phyloP scores from a whole-genome alignment of 495 filamentous ascomycete species.

The Bryoglossum gracile region DNA sequence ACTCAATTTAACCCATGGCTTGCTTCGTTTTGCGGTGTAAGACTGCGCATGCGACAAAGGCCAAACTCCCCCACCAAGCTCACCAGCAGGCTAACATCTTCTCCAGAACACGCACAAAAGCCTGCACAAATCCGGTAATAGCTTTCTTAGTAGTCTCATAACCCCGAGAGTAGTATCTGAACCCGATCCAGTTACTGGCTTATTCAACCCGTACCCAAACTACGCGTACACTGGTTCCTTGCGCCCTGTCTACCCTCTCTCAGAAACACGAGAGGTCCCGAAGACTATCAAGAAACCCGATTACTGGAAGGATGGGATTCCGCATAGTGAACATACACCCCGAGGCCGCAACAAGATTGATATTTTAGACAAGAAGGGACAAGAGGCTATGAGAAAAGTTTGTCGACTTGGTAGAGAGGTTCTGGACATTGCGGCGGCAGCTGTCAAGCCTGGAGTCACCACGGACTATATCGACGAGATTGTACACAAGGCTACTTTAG shows the following conservation, averaged over 20 bases:
- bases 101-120: slow-evolving; percentile 72
- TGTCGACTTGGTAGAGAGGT: slow-evolving; percentile 87
- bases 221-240: slow-evolving; percentile 75
- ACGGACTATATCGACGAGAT: slow-evolving; percentile 96
- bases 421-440: slow-evolving; percentile 80
- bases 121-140: slow-evolving; percentile 76
- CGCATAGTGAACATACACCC: slow-evolving; percentile 69
- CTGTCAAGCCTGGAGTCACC: slow-evolving; percentile 77
- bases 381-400: slow-evolving; percentile 80
- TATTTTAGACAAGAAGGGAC: slow-evolving; percentile 70
- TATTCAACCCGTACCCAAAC: slow-evolving; percentile 83
- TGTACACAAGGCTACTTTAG: slow-evolving; percentile 91
- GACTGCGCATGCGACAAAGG: no score
- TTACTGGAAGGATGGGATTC: slow-evolving; percentile 76
- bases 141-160: slow-evolving; percentile 61
- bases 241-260: slow-evolving; percentile 86
- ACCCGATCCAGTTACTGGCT: slow-evolving; percentile 81
- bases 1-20: no score
- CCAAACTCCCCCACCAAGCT: no score
- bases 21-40: background rate
- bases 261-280: slow-evolving; percentile 64
- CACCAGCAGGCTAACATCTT: slow-evolving; percentile 23
- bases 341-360: slow-evolving; percentile 62
- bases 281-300: slow-evolving; percentile 75
- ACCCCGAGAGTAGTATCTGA: slow-evolving; percentile 74